These are phyloP conservation scores for Hyaloscypha hepaticicola DNA, from an alignment of 495 filamentous ascomycete genomes.

Conservation along the genomic window DNA sequence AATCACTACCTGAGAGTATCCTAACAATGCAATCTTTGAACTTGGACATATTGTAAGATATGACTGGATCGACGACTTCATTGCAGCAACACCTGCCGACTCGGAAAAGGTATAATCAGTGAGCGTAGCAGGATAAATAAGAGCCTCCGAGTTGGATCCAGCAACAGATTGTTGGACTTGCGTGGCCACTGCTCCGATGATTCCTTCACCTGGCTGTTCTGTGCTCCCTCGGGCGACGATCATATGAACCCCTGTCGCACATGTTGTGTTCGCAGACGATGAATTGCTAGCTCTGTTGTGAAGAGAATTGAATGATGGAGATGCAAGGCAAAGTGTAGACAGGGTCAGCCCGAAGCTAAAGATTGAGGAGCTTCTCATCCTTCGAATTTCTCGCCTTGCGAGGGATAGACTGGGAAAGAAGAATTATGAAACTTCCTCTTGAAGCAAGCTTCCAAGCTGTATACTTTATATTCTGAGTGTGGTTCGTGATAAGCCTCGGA, in stretches of 20 bases:
- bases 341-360: slow-evolving; percentile 7
- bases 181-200: slow-evolving; percentile 29
- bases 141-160: slow-evolving; percentile 25
- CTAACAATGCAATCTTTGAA: slow-evolving; percentile 33
- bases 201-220: slow-evolving; percentile 28
- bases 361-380: neutral
- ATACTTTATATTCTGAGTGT: neutral
- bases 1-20: slow-evolving; percentile 34
- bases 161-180: slow-evolving; percentile 28
- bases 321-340: neutral
- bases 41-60: slow-evolving; percentile 29
- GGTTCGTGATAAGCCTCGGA: neutral
- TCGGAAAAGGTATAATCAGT: slow-evolving; percentile 25
- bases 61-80: slow-evolving; percentile 22
- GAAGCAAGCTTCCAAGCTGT: neutral
- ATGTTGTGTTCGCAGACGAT: slow-evolving; percentile 5
- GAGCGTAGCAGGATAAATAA: slow-evolving; percentile 34
- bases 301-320: neutral
- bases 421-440: no score
- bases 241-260: slow-evolving; percentile 30
- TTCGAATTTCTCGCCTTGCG: neutral
- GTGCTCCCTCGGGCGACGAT: slow-evolving; percentile 32
- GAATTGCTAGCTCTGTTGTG: slow-evolving; percentile 3
- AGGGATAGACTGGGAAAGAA: neutral
- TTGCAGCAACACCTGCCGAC: slow-evolving; percentile 21